Percentiles rank a stretch among this genome's conserved stretches.
These are phyloP conservation scores for Arbutus unedo DNA, from an alignment of 148 eudicot genomes.

Conservation along the genomic window DNA sequence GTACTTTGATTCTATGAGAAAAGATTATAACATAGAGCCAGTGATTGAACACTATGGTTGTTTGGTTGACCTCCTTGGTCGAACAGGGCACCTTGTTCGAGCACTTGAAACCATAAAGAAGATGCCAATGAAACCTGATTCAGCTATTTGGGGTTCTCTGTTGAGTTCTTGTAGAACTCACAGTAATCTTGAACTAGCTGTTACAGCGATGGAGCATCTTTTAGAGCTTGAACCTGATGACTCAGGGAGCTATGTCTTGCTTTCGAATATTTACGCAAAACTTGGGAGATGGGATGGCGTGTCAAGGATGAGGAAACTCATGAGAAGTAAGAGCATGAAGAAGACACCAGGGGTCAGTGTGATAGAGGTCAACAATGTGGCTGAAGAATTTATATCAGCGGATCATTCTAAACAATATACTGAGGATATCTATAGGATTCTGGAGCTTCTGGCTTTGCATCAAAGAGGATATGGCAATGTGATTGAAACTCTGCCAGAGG, in stretches of 20 bases:
- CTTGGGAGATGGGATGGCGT: slow-evolving; percentile 42
- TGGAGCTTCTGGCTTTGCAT: slow-evolving; percentile 27
- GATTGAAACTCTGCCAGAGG: slow-evolving; percentile 4
- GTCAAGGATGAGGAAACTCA: slow-evolving; percentile 28
- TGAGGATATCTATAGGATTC: slow-evolving; percentile 17
- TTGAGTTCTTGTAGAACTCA: slow-evolving; percentile 46
- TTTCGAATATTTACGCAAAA: slow-evolving; percentile 41
- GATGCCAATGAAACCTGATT: slow-evolving; percentile 50
- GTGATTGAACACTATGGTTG: slow-evolving; percentile 53
- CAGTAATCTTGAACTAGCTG: slow-evolving; percentile 37
- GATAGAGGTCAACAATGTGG: slow-evolving; percentile 27
- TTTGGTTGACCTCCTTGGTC: slow-evolving; percentile 45
- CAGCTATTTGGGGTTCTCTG: slow-evolving; percentile 45
- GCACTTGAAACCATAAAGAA: slow-evolving; percentile 33
- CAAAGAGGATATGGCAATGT: slow-evolving; percentile 8
- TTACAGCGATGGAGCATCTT: slow-evolving; percentile 34
- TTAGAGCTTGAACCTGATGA: slow-evolving; percentile 45
- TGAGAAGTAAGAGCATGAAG: slow-evolving; percentile 32
- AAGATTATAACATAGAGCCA: slow-evolving; percentile 27
- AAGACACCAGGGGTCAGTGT: slow-evolving; percentile 34
- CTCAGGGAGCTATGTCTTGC: slow-evolving; percentile 43
- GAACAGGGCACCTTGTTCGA: slow-evolving; percentile 30
- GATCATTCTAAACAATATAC: slow-evolving; percentile 19
- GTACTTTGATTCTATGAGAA: slow-evolving; percentile 35
- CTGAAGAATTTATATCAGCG: slow-evolving; percentile 25